These are phyloP conservation scores for Sutorius eximius DNA, from an alignment of 1,284 basidiomycete species.

Conservation along the genomic window DNA sequence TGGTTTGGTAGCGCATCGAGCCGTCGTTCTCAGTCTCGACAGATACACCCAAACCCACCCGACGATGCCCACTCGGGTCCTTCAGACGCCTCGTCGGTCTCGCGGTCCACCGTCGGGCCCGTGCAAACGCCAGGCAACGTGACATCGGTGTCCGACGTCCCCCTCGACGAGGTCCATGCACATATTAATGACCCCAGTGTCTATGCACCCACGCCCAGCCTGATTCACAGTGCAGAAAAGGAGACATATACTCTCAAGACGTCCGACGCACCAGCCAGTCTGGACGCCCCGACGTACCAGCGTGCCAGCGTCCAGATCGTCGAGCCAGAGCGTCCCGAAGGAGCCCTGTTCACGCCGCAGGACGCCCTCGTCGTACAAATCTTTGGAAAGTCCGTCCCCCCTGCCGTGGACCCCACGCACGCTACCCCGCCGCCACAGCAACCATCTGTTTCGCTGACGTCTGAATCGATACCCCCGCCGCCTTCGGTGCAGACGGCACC, in stretches of 20 bases:
- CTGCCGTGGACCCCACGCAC: neutral
- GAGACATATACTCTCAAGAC: conserved; percentile 13
- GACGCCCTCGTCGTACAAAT: conserved; percentile 58
- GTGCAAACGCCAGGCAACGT: conserved; percentile 10
- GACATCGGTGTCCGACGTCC: conserved; percentile 24
- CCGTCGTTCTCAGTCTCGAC: conserved; percentile 18
- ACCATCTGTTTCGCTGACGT: conserved; percentile 11
- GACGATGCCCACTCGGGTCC: conserved; percentile 7
- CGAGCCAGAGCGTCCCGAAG: conserved; percentile 3
- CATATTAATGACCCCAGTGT: conserved; percentile 26
- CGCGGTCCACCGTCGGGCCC: conserved; percentile 21
- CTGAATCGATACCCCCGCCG: conserved; percentile 13
- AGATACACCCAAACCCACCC: neutral
- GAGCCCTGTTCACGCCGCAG: conserved; percentile 53
- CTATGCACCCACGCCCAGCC: conserved; percentile 22
- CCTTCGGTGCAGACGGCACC: conserved; percentile 7
- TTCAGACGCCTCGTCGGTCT: conserved; percentile 19
- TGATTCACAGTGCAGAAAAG: conserved; percentile 20
- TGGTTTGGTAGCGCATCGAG: conserved; percentile 33
- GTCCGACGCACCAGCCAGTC: conserved; percentile 6
- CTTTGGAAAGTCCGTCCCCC: conserved; percentile 31
- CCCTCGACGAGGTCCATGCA: conserved; percentile 23
- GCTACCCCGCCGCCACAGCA: conserved; percentile 7
- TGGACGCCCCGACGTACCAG: conserved; percentile 1
- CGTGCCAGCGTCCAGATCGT: conserved; percentile 1